phyloP scores from a whole-genome alignment of 208 protist genomes.

The Leishmania martiniquensis region DNA sequence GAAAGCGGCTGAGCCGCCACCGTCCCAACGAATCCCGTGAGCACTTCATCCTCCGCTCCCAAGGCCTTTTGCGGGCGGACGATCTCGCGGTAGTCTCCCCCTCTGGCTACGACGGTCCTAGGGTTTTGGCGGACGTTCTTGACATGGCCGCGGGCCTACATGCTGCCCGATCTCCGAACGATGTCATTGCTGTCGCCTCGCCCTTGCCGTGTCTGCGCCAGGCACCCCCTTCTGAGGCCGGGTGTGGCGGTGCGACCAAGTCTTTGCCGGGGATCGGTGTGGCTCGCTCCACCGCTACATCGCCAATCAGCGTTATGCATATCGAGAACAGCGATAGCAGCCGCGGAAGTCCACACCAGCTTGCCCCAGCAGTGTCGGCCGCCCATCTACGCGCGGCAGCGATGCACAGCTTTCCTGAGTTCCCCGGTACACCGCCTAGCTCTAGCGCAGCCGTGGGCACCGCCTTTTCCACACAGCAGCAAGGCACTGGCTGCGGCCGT shows the following conservation, averaged over 20 bases:
- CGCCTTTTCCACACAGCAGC: neutral
- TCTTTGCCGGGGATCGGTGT: neutral
- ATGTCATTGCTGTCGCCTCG: neutral
- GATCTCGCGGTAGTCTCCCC: neutral
- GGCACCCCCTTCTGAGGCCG: neutral
- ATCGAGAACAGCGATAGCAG: conserved; percentile 20
- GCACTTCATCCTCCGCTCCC: neutral
- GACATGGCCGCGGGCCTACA: neutral
- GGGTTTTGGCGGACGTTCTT: neutral
- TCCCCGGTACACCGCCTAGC: neutral
- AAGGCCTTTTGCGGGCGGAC: neutral
- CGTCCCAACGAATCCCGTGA: neutral
- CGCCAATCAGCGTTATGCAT: conserved; percentile 20
- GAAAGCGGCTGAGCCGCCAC: conserved; percentile 8
- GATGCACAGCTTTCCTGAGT: neutral
- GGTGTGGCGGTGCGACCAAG: neutral
- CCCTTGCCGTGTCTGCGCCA: neutral
- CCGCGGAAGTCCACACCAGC: conserved; percentile 25
- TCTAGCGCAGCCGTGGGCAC: neutral
- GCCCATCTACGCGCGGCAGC: neutral
- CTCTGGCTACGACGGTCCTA: neutral
- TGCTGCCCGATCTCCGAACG: neutral
- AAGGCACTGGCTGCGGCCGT: neutral
- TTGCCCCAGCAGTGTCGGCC: neutral
- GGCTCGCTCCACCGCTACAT: conserved; percentile 9